These are phyloP conservation scores for Berberis vulgaris DNA, from an alignment of 164 flowering plant species.

Conservation along the genomic window DNA sequence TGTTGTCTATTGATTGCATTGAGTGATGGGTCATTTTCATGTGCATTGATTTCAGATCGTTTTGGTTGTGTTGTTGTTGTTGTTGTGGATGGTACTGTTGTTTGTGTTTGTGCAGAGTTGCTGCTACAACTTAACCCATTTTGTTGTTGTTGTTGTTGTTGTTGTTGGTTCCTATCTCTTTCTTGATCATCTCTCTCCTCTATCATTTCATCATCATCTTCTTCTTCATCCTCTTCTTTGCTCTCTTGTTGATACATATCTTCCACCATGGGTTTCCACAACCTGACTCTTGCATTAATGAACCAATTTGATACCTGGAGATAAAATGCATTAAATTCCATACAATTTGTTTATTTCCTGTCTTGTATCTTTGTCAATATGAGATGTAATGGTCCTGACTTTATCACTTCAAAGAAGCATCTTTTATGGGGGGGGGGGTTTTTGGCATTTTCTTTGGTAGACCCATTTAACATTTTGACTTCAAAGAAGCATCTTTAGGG, in stretches of 20 bases:
- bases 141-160: constrained; percentile 11
- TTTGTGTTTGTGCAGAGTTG: constrained; percentile 40
- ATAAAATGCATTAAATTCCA: background rate
- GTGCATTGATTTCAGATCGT: constrained; percentile 31
- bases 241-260: constrained; percentile 81
- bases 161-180: constrained; percentile 6
- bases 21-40: constrained; percentile 58
- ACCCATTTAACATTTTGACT: background rate
- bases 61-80: constrained; percentile 30
- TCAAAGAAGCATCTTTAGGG: background rate
- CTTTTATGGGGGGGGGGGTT: background rate
- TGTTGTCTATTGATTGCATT: constrained; percentile 39
- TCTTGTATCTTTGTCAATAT: background rate
- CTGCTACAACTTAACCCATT: constrained; percentile 3
- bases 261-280: constrained; percentile 98
- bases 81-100: constrained; percentile 14
- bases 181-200: constrained; percentile 5
- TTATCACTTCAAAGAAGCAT: background rate
- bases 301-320: constrained; percentile 88
- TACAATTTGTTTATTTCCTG: background rate
- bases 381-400: background rate
- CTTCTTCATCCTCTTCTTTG: constrained; percentile 31
- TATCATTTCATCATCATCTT: background rate
- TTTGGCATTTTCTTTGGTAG: background rate
- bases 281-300: constrained; percentile 87